Conservation (phyloP, 768 basidiomycete genomes). For the Phlebiopsis flavidoalba region DNA sequence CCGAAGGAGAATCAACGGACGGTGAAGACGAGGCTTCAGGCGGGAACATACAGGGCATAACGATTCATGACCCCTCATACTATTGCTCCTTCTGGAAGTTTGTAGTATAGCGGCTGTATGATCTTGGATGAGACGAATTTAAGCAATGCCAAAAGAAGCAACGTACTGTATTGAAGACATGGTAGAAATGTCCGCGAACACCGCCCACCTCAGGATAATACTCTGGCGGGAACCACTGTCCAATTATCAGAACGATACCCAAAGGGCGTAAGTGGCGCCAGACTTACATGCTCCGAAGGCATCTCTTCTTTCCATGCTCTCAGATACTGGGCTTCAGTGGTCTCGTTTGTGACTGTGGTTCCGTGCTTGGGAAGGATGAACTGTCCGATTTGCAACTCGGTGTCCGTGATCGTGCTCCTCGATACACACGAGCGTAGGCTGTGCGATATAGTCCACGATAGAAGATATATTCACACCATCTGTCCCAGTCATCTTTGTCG, state of each 20-base stretch:
- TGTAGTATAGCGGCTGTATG: constrained; percentile 36
- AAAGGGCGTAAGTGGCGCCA: background rate
- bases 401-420: constrained; percentile 82
- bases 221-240: constrained; percentile 72
- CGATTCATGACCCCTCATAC: constrained; percentile 8
- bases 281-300: constrained; percentile 55
- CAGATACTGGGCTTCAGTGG: constrained; percentile 57
- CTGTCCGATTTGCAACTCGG: constrained; percentile 84
- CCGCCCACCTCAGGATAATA: constrained; percentile 62
- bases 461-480: constrained; percentile 91
- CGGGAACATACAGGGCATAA: background rate
- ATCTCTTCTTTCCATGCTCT: constrained; percentile 64
- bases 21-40: background rate
- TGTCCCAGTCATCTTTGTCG: constrained; percentile 62
- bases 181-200: constrained; percentile 68
- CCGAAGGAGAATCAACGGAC: constrained; percentile 26
- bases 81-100: constrained; percentile 29
- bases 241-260: background rate
- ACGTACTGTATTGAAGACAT: constrained; percentile 69
- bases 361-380: constrained; percentile 70
- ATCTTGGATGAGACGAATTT: background rate
- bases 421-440: constrained; percentile 74
- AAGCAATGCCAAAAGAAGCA: background rate
- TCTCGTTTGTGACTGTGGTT: constrained; percentile 48
- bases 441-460: constrained; percentile 79